phyloP scores from a whole-genome alignment of 108 stramenopile species.

The Poteriospumella lacustris region DNA sequence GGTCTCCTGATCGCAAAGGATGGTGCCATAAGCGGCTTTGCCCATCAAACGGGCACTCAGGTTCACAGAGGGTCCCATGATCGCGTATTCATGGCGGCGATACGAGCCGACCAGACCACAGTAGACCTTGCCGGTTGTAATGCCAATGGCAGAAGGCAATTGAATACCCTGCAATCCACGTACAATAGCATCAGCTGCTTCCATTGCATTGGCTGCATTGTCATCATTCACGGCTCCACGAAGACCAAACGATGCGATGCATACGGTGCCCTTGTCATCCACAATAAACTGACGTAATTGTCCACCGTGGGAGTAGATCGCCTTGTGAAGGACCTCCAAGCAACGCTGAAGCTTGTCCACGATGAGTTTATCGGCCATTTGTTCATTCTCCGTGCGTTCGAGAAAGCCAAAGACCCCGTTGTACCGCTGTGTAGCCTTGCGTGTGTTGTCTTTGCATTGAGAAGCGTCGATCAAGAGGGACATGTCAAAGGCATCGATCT shows the following conservation, averaged over 20 bases:
- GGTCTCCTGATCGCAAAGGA: slow-evolving; percentile 43
- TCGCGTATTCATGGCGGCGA: slow-evolving; percentile 38
- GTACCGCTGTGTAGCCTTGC: no score
- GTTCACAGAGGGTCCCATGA: slow-evolving; percentile 44
- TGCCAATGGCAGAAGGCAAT: slow-evolving; percentile 31
- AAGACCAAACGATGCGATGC: slow-evolving; percentile 34
- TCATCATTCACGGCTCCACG: slow-evolving; percentile 19
- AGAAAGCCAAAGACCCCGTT: no score
- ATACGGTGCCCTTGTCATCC: slow-evolving; percentile 55
- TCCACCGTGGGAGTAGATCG: no score
- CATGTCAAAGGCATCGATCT: neutral
- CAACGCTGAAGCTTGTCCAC: no score
- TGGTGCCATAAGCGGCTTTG: slow-evolving; percentile 41
- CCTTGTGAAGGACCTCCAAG: no score
- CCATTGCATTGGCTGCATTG: slow-evolving; percentile 33
- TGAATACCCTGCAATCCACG: slow-evolving; percentile 23
- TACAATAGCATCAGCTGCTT: slow-evolving; percentile 33
- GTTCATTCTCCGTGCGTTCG: no score
- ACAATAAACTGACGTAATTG: slow-evolving; percentile 47
- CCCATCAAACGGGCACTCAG: slow-evolving; percentile 47
- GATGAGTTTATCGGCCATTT: no score
- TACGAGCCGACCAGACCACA: slow-evolving; percentile 38
- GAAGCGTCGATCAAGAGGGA: neutral
- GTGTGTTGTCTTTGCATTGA: no score
- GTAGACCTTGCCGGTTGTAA: slow-evolving; percentile 44